Percentiles rank a stretch among this genome's conserved stretches.
These are phyloP conservation scores for Cercis canadensis DNA, from an alignment of 306 rosid species.

Conservation along the genomic window DNA sequence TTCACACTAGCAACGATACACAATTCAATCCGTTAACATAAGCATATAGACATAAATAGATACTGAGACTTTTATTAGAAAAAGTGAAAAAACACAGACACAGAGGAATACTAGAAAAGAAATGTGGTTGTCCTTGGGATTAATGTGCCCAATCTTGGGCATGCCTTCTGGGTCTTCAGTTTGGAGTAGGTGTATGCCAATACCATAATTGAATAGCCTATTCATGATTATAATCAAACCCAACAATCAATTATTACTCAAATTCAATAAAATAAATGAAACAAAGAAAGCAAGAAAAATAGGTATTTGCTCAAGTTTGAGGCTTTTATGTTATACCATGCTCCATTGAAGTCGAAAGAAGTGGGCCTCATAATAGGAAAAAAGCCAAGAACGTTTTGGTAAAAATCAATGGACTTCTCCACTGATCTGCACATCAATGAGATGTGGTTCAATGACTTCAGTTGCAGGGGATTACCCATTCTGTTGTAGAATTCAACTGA, in stretches of 20 bases:
- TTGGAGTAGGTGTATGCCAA: slow-evolving; percentile 84
- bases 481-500: background rate
- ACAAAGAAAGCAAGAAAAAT: too few relatives aligned
- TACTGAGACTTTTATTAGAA: too few relatives aligned
- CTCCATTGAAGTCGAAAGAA: slow-evolving; percentile 52
- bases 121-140: slow-evolving; percentile 64
- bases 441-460: slow-evolving; percentile 82
- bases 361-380: slow-evolving; percentile 53
- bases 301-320: too few relatives aligned
- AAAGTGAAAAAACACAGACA: too few relatives aligned
- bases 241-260: background rate
- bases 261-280: background rate
- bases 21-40: background rate
- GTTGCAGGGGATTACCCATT: slow-evolving; percentile 63
- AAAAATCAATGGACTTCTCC: slow-evolving; percentile 66
- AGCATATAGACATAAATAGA: background rate
- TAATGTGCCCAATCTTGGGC: too few relatives aligned
- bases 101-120: slow-evolving; percentile 68
- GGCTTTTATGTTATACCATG: background rate
- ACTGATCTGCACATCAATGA: slow-evolving; percentile 73
- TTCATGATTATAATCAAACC: slow-evolving; percentile 20
- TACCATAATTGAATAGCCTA: slow-evolving; percentile 79
- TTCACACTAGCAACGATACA: slow-evolving; percentile 56
- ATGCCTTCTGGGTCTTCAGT: slow-evolving; percentile 50
- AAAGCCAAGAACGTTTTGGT: slow-evolving; percentile 74